These are phyloP conservation scores for Peronospora destructor DNA, from an alignment of 352 stramenopile species.

Conservation along the genomic window DNA sequence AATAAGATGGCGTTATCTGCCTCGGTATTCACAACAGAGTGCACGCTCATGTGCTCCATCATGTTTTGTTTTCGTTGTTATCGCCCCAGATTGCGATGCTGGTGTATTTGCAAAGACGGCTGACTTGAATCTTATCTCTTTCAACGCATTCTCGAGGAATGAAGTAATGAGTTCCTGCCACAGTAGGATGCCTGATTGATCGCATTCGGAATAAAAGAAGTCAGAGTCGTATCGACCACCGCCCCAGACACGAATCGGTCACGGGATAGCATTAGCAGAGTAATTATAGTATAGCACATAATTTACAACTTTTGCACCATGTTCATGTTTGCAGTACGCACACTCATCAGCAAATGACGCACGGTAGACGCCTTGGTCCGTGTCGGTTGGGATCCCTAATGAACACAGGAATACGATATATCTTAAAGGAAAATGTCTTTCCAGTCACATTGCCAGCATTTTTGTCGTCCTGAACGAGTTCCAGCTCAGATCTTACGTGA, in stretches of 20 bases:
- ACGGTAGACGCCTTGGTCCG: slow-evolving; percentile 32
- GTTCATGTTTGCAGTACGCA: slow-evolving; percentile 71
- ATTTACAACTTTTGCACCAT: slow-evolving; percentile 43
- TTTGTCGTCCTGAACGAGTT: slow-evolving; percentile 52
- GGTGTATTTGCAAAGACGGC: slow-evolving; percentile 62
- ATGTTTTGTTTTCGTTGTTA: slow-evolving; percentile 90
- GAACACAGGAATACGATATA: slow-evolving; percentile 63
- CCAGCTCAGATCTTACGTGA: slow-evolving; percentile 37
- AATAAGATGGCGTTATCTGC: slow-evolving; percentile 17
- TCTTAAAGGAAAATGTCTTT: slow-evolving; percentile 67
- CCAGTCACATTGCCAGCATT: slow-evolving; percentile 36
- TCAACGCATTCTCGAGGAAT: slow-evolving; percentile 50
- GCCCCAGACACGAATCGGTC: slow-evolving; percentile 78
- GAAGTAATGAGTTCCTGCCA: slow-evolving; percentile 83
- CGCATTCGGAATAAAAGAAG: slow-evolving; percentile 73
- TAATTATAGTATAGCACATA: not conserved
- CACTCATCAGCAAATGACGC: slow-evolving; percentile 49
- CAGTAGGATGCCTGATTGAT: slow-evolving; percentile 77
- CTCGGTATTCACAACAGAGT: slow-evolving; percentile 15
- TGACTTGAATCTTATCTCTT: slow-evolving; percentile 62
- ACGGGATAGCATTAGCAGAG: slow-evolving; percentile 1
- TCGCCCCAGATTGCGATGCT: slow-evolving; percentile 86
- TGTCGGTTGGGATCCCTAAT: slow-evolving; percentile 70
- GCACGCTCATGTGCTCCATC: slow-evolving; percentile 48
- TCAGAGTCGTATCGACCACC: slow-evolving; percentile 83